Conservation (phyloP, 371 early-diverging fungal species). For the Mucor ambiguus region DNA sequence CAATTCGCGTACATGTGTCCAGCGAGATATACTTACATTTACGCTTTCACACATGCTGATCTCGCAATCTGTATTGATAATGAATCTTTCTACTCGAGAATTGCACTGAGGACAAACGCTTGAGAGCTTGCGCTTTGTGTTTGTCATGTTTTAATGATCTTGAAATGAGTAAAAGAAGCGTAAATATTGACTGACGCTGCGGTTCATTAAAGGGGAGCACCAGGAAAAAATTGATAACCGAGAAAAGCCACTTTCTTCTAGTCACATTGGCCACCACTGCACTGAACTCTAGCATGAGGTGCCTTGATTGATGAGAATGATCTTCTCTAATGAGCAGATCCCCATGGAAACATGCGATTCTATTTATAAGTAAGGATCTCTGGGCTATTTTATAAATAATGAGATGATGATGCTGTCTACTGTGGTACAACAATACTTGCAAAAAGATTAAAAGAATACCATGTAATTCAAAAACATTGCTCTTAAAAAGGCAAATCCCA, state of each 20-base stretch:
- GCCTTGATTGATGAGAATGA: background rate
- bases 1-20: background rate
- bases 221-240: background rate
- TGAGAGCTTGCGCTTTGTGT: conserved; percentile 3
- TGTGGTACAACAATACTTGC: background rate
- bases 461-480: conserved; percentile 10
- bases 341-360: background rate
- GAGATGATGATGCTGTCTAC: background rate
- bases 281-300: background rate
- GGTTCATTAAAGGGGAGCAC: background rate
- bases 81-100: conserved; percentile 3
- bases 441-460: background rate
- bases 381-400: background rate
- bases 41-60: conserved; percentile 10
- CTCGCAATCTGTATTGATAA: conserved; percentile 1
- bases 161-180: background rate
- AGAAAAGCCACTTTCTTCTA: background rate
- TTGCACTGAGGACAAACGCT: conserved; percentile 7
- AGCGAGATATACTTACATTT: background rate
- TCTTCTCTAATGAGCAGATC: background rate
- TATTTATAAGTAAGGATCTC: background rate
- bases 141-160: background rate
- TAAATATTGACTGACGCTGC: background rate
- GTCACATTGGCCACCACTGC: background rate
- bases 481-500: conserved; percentile 13